Evolutionary conservation across 225 moss, liverwort and hornwort genomes (phyloP).

Genomic region (Bryum argenteum): DNA sequence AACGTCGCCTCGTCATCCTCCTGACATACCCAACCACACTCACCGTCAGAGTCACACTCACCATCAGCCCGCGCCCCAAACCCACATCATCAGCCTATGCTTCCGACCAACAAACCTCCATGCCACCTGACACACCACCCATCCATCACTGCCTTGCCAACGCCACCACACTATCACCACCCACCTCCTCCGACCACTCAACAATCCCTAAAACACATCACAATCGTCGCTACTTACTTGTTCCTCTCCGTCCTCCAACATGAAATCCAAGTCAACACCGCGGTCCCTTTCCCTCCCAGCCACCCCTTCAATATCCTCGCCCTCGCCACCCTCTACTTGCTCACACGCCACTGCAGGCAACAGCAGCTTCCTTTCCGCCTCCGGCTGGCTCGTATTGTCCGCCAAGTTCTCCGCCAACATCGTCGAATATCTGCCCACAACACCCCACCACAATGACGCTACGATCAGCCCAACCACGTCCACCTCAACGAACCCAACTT

Average conservation of each 20-base stretch:
- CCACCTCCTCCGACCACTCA: neutral
- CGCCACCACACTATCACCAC: neutral
- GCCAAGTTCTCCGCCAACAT: constrained; percentile 96
- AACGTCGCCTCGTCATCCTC: constrained; percentile 93
- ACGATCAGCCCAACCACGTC: constrained; percentile 19
- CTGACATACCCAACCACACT: constrained; percentile 39
- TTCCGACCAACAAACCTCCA: neutral
- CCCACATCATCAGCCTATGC: neutral
- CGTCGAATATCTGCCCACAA: constrained; percentile 81
- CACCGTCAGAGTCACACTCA: constrained; percentile 10
- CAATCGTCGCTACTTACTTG: constrained; percentile 35
- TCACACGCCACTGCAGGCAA: constrained; percentile 32
- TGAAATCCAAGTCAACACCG: constrained; percentile 68
- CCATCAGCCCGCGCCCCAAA: neutral
- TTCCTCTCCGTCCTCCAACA: constrained; percentile 70
- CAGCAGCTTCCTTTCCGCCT: constrained; percentile 42
- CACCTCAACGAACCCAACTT: neutral
- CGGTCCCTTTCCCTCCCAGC: constrained; percentile 48
- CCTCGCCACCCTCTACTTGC: constrained; percentile 7
- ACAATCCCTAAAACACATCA: neutral
- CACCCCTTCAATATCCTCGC: constrained; percentile 9
- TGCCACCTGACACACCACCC: neutral
- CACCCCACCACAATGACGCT: neutral
- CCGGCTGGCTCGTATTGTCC: constrained; percentile 42
- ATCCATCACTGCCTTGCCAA: neutral